Conservation (phyloP, 176 grass and related monocot species). For the Sorghum bicolor region DNA sequence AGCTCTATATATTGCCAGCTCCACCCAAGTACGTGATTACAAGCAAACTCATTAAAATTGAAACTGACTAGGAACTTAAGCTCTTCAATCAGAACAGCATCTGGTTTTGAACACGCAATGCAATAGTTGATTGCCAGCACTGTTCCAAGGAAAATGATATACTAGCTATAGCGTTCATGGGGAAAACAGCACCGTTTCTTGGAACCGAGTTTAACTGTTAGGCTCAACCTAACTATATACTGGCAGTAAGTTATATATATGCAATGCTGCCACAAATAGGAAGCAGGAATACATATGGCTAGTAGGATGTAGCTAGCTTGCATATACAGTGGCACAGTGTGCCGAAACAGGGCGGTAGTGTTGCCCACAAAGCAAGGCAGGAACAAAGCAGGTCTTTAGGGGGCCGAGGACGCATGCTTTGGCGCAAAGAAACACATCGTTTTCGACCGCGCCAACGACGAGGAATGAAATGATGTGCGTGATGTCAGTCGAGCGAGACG, state of each 20-base stretch:
- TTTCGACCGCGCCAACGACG: not conserved
- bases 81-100: not conserved
- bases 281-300: not conserved
- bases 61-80: too few relatives aligned
- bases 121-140: not conserved
- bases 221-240: not conserved
- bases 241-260: not conserved
- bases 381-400: not conserved
- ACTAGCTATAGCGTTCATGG: not conserved
- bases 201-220: not conserved
- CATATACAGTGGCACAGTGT: not conserved
- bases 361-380: slow-evolving; percentile 32
- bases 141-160: not conserved
- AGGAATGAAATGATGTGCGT: not conserved
- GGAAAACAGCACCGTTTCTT: not conserved
- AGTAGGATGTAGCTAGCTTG: not conserved
- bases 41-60: too few relatives aligned
- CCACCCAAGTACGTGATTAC: too few relatives aligned
- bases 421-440: slow-evolving; percentile 33
- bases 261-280: not conserved
- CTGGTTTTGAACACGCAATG: not conserved
- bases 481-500: slow-evolving; percentile 9
- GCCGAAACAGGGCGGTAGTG: not conserved
- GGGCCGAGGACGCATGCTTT: slow-evolving; percentile 18
- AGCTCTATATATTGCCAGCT: too few relatives aligned